Evolutionary conservation across 2,329 filamentous ascomycete genomes (phyloP).

Genomic region (Fusarium humuli): DNA sequence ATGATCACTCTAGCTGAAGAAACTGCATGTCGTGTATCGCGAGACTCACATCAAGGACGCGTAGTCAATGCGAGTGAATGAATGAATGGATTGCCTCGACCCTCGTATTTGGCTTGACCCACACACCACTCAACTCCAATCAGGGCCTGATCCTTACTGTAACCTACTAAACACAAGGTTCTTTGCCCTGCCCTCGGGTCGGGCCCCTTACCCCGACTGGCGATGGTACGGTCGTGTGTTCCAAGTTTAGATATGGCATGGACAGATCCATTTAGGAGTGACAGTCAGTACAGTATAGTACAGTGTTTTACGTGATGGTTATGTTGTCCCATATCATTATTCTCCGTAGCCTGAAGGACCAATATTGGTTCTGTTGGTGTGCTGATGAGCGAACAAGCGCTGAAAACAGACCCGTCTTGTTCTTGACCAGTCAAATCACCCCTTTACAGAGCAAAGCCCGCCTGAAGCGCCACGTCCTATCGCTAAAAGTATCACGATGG

Average conservation of each 20-base stretch:
- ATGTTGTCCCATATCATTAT: background rate
- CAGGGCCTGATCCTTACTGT: slow-evolving; percentile 32
- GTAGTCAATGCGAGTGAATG: slow-evolving; percentile 22
- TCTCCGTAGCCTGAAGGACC: background rate
- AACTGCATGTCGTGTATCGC: slow-evolving; percentile 13
- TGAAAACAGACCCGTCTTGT: background rate
- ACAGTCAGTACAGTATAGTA: slow-evolving; percentile 31
- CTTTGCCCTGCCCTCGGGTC: slow-evolving; percentile 29
- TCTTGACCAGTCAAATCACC: slow-evolving; percentile 25
- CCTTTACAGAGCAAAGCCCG: slow-evolving; percentile 28
- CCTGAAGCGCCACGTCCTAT: slow-evolving; percentile 32
- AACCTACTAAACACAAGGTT: slow-evolving; percentile 40
- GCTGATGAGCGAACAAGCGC: background rate
- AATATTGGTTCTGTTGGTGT: background rate
- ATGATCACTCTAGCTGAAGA: background rate
- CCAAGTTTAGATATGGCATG: slow-evolving; percentile 39
- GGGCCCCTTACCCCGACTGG: slow-evolving; percentile 40
- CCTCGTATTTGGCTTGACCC: slow-evolving; percentile 40
- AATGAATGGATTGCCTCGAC: slow-evolving; percentile 8
- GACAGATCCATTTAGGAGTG: slow-evolving; percentile 28
- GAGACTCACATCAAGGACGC: slow-evolving; percentile 20
- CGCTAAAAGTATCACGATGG: slow-evolving; percentile 41
- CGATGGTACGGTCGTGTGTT: slow-evolving; percentile 37
- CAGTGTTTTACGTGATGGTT: background rate
- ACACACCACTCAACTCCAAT: slow-evolving; percentile 33